These are phyloP conservation scores for Incumbomyces lentus DNA, from an alignment of 2,329 filamentous ascomycete species.

Conservation along the genomic window DNA sequence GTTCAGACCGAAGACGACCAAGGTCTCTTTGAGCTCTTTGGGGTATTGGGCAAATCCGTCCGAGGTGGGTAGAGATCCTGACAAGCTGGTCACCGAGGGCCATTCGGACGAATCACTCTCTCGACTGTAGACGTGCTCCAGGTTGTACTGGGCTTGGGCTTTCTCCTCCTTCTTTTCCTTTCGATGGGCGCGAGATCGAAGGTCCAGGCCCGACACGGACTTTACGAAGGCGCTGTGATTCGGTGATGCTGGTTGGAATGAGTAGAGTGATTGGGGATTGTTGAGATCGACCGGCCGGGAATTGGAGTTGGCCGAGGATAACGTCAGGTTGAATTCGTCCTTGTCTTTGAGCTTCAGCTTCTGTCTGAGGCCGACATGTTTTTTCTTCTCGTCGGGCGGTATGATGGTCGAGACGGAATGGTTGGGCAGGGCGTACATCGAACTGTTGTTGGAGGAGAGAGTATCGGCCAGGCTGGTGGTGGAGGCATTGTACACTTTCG, in stretches of 20 bases:
- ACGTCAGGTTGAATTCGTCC: conserved; percentile 48
- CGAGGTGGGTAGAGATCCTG: conserved; percentile 15
- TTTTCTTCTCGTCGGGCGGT: conserved; percentile 36
- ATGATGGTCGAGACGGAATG: conserved; percentile 47
- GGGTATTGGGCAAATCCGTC: conserved; percentile 16
- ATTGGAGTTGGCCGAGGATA: conserved; percentile 56
- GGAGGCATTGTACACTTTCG: conserved; percentile 48
- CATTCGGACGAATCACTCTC: conserved; percentile 21
- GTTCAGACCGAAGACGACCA: conserved; percentile 49
- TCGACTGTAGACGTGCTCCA: conserved; percentile 23
- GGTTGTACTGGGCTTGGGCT: conserved; percentile 22
- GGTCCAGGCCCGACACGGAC: conserved; percentile 68
- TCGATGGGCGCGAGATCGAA: conserved; percentile 61
- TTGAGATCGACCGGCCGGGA: conserved; percentile 54
- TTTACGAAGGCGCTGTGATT: conserved; percentile 60
- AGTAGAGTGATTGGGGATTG: conserved; percentile 54
- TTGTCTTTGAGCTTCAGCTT: conserved; percentile 55
- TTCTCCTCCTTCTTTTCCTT: conserved; percentile 74
- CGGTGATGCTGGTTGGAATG: conserved; percentile 55
- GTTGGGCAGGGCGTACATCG: conserved; percentile 52
- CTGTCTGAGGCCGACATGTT: conserved; percentile 55
- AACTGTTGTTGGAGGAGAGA: conserved; percentile 42
- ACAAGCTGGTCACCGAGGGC: conserved; percentile 16
- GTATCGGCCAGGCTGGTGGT: conserved; percentile 50
- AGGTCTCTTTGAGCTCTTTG: conserved; percentile 17